Conservation (phyloP, 2,329 filamentous ascomycete genomes). For the Paramyrothecium sp. region DNA sequence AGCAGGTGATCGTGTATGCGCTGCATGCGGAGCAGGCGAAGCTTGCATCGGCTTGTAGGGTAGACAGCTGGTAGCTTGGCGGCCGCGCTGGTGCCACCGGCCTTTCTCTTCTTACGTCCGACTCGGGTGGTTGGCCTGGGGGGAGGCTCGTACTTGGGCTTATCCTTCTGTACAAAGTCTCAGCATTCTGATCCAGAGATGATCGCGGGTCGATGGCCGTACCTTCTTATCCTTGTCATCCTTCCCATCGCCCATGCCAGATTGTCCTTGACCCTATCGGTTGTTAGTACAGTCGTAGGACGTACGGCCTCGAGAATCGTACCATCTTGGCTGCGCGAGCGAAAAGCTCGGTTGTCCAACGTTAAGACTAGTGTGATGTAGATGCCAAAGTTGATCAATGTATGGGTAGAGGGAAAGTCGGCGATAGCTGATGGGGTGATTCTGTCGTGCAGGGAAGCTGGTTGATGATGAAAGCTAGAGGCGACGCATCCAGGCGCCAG, state of each 20-base stretch:
- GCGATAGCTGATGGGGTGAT: constrained; percentile 19
- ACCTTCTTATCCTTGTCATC: constrained; percentile 96
- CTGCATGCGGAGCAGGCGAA: constrained; percentile 96
- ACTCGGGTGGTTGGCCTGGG: constrained; percentile 95
- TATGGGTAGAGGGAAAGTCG: constrained; percentile 11
- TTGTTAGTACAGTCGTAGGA: constrained; percentile 11
- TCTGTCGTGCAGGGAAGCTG: constrained; percentile 21
- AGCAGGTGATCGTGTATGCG: constrained; percentile 96
- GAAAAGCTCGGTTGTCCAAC: constrained; percentile 8
- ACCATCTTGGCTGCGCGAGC: constrained; percentile 34
- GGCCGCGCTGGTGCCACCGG: constrained; percentile 86
- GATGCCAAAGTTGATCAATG: constrained; percentile 2
- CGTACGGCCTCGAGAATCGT: constrained; percentile 14
- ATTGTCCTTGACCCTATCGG: constrained; percentile 76
- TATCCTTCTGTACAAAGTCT: constrained; percentile 74
- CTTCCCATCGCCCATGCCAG: constrained; percentile 80
- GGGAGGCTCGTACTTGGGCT: constrained; percentile 99
- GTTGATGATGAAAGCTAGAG: constrained; percentile 31
- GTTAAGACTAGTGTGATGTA: neutral
- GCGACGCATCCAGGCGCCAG: constrained; percentile 40
- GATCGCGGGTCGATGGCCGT: constrained; percentile 17
- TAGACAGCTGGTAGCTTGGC: constrained; percentile 94
- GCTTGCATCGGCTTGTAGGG: constrained; percentile 95
- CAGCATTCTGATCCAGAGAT: constrained; percentile 7
- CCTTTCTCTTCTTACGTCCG: constrained; percentile 98